Percentiles rank a stretch among this genome's conserved stretches.
These are phyloP conservation scores for Hyaloperonospora arabidopsidis DNA, from an alignment of 352 stramenopile genomes.

Conservation along the genomic window DNA sequence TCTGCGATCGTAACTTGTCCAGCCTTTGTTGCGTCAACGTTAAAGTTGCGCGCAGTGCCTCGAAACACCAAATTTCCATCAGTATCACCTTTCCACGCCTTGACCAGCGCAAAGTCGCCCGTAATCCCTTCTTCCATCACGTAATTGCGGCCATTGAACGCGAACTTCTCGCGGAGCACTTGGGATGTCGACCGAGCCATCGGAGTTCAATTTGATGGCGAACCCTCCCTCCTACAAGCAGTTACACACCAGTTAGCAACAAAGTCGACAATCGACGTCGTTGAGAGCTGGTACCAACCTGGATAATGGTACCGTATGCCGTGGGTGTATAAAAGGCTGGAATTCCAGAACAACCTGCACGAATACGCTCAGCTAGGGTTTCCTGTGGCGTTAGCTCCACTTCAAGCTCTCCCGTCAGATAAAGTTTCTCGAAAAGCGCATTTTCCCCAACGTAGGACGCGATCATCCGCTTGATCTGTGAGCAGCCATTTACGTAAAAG, in stretches of 20 bases:
- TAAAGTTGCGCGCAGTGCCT: conserved; percentile 94
- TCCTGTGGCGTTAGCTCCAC: conserved; percentile 97
- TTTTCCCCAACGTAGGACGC: conserved; percentile 97
- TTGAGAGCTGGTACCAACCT: conserved; percentile 26
- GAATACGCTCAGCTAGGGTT: conserved; percentile 90
- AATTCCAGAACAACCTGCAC: conserved; percentile 90
- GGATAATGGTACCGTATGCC: conserved; percentile 88
- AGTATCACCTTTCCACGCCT: conserved; percentile 94
- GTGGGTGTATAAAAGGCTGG: conserved; percentile 95
- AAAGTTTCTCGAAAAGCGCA: conserved; percentile 89
- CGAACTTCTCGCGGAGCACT: conserved; percentile 64
- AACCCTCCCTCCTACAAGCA: conserved; percentile 57
- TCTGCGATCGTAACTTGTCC: conserved; percentile 90
- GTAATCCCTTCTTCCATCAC: conserved; percentile 94
- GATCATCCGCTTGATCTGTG: conserved; percentile 93
- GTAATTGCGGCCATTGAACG: conserved; percentile 86
- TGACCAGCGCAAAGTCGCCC: conserved; percentile 91
- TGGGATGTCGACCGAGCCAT: conserved; percentile 61
- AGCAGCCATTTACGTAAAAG: not conserved
- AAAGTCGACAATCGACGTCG: not conserved
- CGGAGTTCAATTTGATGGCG: conserved; percentile 62
- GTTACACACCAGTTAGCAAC: not conserved
- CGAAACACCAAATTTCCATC: conserved; percentile 94
- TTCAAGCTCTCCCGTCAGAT: conserved; percentile 88
- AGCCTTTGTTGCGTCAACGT: conserved; percentile 92